A percentile compares a stretch with the other conserved stretches of the same genome.
Evolutionary conservation across 176 grass and related monocot genomes (phyloP).

Genomic region (Bolboschoenus planiculmis): DNA sequence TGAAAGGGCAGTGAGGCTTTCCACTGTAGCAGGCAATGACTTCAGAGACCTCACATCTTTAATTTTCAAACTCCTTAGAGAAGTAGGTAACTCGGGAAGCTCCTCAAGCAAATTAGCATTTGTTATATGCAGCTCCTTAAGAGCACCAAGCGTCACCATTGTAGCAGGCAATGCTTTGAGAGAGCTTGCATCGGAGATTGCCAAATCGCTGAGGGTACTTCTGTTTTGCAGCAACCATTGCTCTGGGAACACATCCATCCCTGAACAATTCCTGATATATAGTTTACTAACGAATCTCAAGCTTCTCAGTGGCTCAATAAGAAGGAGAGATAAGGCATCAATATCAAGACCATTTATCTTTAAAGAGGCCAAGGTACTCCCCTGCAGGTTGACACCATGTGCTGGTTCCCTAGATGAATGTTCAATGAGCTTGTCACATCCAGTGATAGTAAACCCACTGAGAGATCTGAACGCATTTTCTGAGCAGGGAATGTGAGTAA

Average conservation of each 20-base stretch:
- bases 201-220: background rate
- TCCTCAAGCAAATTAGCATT: background rate
- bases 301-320: constrained; percentile 21
- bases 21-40: constrained; percentile 12
- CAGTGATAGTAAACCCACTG: background rate
- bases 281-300: constrained; percentile 20
- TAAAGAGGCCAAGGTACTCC: background rate
- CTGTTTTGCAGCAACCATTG: constrained; percentile 36
- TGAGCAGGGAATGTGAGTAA: constrained; percentile 12
- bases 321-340: constrained; percentile 23
- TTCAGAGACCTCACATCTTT: background rate
- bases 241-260: constrained; percentile 18
- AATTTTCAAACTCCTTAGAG: background rate
- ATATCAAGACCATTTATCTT: constrained; percentile 15
- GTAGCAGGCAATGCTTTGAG: constrained; percentile 16
- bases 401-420: background rate
- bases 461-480: constrained; percentile 19
- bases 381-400: background rate
- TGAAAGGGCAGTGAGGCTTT: constrained; percentile 10
- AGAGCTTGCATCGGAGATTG: background rate
- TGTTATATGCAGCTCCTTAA: background rate
- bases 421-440: background rate
- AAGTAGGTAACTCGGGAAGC: background rate
- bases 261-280: background rate
- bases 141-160: background rate